A percentile compares a stretch with the other conserved stretches of the same genome.
Conservation (phyloP, 1,284 basidiomycete species). For the Xanthoconium separans region DNA sequence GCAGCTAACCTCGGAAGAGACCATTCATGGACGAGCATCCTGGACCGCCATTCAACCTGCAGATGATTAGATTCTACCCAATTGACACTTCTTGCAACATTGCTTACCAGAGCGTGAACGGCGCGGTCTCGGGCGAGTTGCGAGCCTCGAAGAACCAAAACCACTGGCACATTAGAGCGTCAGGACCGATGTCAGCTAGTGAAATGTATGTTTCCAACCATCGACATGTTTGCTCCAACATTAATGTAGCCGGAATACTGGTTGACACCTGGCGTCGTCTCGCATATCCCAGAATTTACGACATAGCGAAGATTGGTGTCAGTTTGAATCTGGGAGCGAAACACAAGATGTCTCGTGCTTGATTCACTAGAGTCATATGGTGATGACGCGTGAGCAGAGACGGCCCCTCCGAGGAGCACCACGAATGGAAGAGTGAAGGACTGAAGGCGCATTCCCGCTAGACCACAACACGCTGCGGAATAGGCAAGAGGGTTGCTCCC, state of each 20-base stretch:
- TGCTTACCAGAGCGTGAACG: conserved; percentile 62
- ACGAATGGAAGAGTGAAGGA: neutral
- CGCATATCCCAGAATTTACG: conserved; percentile 67
- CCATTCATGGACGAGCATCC: conserved; percentile 45
- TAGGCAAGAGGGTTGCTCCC: too few species aligned
- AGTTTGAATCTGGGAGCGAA: conserved; percentile 20
- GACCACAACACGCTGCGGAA: neutral
- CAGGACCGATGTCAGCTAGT: neutral
- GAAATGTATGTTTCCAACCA: conserved; percentile 37
- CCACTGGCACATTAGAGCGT: conserved; percentile 42
- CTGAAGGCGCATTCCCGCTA: conserved; percentile 16
- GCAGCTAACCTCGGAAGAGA: conserved; percentile 38
- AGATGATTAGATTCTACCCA: conserved; percentile 22
- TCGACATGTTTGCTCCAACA: conserved; percentile 59
- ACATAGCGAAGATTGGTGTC: conserved; percentile 49
- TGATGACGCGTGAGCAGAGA: neutral
- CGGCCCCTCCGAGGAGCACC: neutral
- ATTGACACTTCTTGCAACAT: neutral
- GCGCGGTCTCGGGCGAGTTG: conserved; percentile 55
- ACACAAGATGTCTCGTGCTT: neutral
- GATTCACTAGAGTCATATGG: neutral
- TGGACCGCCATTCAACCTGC: conserved; percentile 39
- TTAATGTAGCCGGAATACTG: conserved; percentile 70
- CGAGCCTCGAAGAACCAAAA: conserved; percentile 75
- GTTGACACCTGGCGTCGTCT: conserved; percentile 65